These are phyloP conservation scores for Sclerotinia spermophila DNA, from an alignment of 2,329 filamentous ascomycete genomes.

Conservation along the genomic window DNA sequence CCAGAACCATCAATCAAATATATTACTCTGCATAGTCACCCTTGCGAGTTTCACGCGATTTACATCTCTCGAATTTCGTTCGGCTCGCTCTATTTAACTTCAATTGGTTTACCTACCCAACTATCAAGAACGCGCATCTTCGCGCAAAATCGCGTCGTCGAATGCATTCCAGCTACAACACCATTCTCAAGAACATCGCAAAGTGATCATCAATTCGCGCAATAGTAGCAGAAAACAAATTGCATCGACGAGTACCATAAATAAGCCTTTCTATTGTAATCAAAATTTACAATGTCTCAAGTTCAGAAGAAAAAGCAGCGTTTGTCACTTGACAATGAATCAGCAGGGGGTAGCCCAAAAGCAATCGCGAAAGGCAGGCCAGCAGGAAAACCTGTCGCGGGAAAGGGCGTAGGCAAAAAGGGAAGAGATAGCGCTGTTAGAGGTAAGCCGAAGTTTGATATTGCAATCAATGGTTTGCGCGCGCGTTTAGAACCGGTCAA, in stretches of 20 bases:
- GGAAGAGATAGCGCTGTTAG: slow-evolving; percentile 10
- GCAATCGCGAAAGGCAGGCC: background rate
- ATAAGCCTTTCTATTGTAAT: background rate
- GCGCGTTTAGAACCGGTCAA: too few species aligned
- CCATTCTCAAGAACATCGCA: background rate
- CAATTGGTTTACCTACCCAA: background rate
- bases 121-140: background rate
- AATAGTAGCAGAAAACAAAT: background rate
- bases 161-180: background rate
- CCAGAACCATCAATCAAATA: background rate
- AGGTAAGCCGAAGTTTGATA: slow-evolving; percentile 11
- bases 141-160: slow-evolving; percentile 11
- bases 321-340: slow-evolving; percentile 3
- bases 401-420: background rate
- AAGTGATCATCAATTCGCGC: background rate
- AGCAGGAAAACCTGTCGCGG: background rate
- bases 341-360: background rate
- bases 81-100: background rate
- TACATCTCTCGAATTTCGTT: too few species aligned
- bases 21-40: background rate
- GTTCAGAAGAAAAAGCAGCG: slow-evolving; percentile 13
- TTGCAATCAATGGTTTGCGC: background rate
- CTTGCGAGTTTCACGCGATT: background rate
- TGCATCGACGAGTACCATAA: too few species aligned
- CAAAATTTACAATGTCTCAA: slow-evolving; percentile 14